Evolutionary conservation across 2,329 filamentous ascomycete species (phyloP), one percentile per base, ranked within the genome.

Genomic region (Colletotrichum somersetense): DNA sequence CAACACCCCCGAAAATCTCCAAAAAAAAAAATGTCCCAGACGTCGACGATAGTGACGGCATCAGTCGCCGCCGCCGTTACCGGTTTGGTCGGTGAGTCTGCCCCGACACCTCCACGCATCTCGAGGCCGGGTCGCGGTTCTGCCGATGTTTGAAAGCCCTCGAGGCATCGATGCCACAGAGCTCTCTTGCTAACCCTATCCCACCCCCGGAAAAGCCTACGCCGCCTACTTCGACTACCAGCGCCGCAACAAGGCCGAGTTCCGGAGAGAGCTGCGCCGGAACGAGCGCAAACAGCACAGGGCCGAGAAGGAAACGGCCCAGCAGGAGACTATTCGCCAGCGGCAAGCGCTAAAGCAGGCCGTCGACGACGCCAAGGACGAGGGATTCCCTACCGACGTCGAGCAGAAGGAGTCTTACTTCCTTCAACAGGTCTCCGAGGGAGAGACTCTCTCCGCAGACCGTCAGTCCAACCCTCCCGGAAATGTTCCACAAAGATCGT

Each of bases 381-480:
- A 97, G 83, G 96, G 96, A 69, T 98, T 97, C 88, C 96, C 96
- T 61, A 87, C 89, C 55, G 94, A 95, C 78, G 91, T 96, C 46
- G 96, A 98, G 82, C 95, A 97, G 86, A 95, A 94, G 81, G 96
- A 99, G 87, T 89, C 91, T 73, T 99, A 94, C 87, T 99, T 99
- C 85, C 97, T 98, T 90, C 91, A 94, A 81, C 94, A 97, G 84
- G 95, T 99, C 75, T 93, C 95, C 77, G 87, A 91, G 80, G 96
- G 96, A 80, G 96, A 99, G 87, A 85, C 89, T 67, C 88, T 98
- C 80, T 93, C 92, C 80, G 86, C 90, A 78, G 93, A 97, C 83
- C 93, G 95, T 96, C 89, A 81, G 89, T 84, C 62, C n/a, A 20
- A 52, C 67, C 57, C 48, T 62, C 40, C 5, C 38, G 33, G 35